Evolutionary conservation across 768 basidiomycete genomes (phyloP).

Genomic region (Daedaleopsis sinensis): DNA sequence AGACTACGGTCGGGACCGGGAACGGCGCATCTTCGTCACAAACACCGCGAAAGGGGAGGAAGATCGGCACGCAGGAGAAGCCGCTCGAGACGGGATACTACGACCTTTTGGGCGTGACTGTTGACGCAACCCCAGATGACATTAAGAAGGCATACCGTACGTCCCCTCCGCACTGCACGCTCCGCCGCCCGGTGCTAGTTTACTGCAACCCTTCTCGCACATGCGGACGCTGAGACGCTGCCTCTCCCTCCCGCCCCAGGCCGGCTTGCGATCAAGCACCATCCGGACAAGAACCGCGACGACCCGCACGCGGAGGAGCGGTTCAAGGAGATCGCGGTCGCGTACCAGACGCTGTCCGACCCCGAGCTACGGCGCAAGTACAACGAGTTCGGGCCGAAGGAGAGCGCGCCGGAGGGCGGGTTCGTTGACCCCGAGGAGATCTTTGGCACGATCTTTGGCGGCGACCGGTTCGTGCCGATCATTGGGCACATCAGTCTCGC

Average conservation of each 20-base stretch:
- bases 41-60: slow-evolving; percentile 55
- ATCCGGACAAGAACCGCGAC: slow-evolving; percentile 91
- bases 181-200: neutral
- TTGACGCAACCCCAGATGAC: slow-evolving; percentile 79
- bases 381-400: slow-evolving; percentile 89
- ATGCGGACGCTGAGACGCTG: neutral
- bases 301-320: slow-evolving; percentile 84
- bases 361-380: slow-evolving; percentile 77
- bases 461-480: slow-evolving; percentile 82
- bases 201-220: neutral
- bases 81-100: slow-evolving; percentile 93
- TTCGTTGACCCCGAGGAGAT: slow-evolving; percentile 81
- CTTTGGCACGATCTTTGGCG: slow-evolving; percentile 84
- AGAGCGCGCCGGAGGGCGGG: slow-evolving; percentile 80
- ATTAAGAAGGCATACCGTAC: slow-evolving; percentile 90
- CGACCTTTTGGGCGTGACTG: slow-evolving; percentile 76
- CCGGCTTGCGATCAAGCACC: slow-evolving; percentile 85
- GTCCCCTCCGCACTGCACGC: slow-evolving; percentile 25
- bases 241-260: slow-evolving; percentile 41
- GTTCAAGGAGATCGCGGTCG: slow-evolving; percentile 91
- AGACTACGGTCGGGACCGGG: slow-evolving; percentile 2
- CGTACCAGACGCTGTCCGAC: slow-evolving; percentile 86
- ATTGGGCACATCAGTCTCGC: slow-evolving; percentile 90
- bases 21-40: slow-evolving; percentile 18
- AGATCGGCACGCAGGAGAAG: slow-evolving; percentile 87